Conservation (phyloP, 495 filamentous ascomycete species). For the Hypoxylon fragiforme region DNA sequence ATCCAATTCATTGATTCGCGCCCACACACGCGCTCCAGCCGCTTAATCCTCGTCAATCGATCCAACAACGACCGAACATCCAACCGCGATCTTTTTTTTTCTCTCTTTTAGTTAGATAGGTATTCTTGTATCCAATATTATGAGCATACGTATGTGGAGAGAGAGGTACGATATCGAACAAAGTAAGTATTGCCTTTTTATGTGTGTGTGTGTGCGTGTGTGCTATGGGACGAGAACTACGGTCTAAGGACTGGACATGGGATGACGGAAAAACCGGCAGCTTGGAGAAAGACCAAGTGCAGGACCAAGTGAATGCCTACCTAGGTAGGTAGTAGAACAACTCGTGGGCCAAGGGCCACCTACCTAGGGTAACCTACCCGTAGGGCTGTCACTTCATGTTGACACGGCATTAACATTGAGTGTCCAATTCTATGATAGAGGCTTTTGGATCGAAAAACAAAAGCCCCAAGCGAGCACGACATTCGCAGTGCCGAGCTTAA, state of each 20-base stretch:
- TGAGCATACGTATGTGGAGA: no score
- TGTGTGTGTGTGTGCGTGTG: conserved; percentile 1
- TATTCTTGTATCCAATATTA: no score
- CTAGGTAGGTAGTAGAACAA: neutral
- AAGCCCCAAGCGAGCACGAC: conserved; percentile 10
- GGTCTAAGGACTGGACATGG: neutral
- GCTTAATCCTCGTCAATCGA: conserved; percentile 18
- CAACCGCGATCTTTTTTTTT: conserved; percentile 1
- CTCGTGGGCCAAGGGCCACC: conserved; percentile 6
- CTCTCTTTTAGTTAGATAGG: no score
- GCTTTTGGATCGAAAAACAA: no score
- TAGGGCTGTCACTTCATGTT: conserved; percentile 6
- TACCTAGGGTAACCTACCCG: no score
- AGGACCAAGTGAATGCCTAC: neutral
- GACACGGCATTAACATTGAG: neutral
- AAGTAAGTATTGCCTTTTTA: no score
- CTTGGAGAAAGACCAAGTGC: neutral
- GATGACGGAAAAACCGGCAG: neutral
- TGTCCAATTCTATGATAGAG: no score
- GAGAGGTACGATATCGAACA: no score
- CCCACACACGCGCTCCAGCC: conserved; percentile 34
- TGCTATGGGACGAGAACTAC: neutral
- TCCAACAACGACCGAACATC: conserved; percentile 16
- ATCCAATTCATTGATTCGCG: conserved; percentile 30
- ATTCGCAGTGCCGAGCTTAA: conserved; percentile 6